Evolutionary conservation across 352 stramenopile species (phyloP), one percentile per base, ranked within the genome.

Genomic region (Aphanomyces invadans): DNA sequence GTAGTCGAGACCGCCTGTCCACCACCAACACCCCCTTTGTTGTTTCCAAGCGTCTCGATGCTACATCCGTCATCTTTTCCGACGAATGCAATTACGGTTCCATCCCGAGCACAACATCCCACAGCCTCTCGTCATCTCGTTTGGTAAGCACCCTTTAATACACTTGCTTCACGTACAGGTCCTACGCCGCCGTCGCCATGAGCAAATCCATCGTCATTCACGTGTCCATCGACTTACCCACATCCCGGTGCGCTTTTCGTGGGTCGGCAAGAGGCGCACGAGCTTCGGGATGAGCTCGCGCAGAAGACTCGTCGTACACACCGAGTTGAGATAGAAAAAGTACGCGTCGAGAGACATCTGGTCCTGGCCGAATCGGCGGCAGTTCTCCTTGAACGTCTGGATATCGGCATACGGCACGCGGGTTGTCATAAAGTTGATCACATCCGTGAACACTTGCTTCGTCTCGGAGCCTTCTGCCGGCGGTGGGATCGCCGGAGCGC

Each of bases 321-420:
- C 88, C 25, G 86, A 94, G 29, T 78, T 81, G 51, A 92, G 59
- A 46, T 94, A 94, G 39, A 76, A 85, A 46, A 90, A 90, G 72
- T 77, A 94, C 17, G 80, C 83, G 36, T 92, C 86, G 45, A 94
- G 68, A 32, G 86, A 88, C 81, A 94, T 88, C n/a, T 78, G 70
- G 33, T 94, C 86, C 42, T 94, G 86, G 1, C 86, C 86, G 49
- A 94, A 94, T 25, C 89, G 80, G 29, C 86, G 83, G 69, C 86
- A 94, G 73, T 94, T 94, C 71, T 94, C 86, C 71, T 94, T 94
- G 68, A 94, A 94, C 33, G 81, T 72, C 61, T 90, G 80, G 52
- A 92, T 53, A 36, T 94, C 89, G 2, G 86, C 86, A 71, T 94
- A 86, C 39, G 86, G 83, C 52, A 85, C 91, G 48, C 85, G 85